These are phyloP conservation scores for Globisporangium paroecandrum DNA, from an alignment of 352 stramenopile species.

Conservation along the genomic window DNA sequence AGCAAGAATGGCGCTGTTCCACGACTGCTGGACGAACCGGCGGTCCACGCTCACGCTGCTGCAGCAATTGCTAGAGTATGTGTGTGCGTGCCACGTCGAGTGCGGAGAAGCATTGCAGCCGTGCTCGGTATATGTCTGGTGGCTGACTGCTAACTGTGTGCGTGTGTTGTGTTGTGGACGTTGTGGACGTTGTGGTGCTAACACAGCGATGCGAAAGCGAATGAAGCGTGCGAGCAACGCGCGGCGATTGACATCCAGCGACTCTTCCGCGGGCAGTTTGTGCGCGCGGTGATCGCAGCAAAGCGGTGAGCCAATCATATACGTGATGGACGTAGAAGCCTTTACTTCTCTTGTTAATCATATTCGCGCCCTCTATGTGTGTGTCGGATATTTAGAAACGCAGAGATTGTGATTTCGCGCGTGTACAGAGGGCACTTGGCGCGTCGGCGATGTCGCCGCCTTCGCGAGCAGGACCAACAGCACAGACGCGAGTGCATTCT, in stretches of 20 bases:
- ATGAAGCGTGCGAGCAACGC: conserved; percentile 31
- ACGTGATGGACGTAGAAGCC: too few relatives aligned
- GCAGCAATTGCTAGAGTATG: conserved; percentile 47
- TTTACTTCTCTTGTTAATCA: too few relatives aligned
- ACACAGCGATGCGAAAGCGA: conserved; percentile 44
- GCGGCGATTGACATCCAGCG: conserved; percentile 60
- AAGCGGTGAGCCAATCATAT: conserved; percentile 9
- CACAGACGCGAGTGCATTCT: conserved; percentile 32
- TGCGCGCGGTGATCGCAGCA: conserved; percentile 35
- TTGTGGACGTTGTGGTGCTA: not conserved
- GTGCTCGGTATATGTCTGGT: not conserved
- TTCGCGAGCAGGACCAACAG: conserved; percentile 19
- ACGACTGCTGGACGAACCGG: conserved; percentile 57
- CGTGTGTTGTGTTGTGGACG: not conserved
- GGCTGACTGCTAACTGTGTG: not conserved
- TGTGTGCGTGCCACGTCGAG: not conserved
- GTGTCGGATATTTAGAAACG: conserved; percentile 26
- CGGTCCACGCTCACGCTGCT: conserved; percentile 41
- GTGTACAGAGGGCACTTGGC: conserved; percentile 61
- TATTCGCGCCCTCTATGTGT: not conserved
- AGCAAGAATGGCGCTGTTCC: conserved; percentile 54
- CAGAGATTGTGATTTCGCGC: conserved; percentile 48
- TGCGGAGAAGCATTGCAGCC: not conserved
- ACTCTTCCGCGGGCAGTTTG: conserved; percentile 51
- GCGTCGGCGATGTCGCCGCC: conserved; percentile 23